Evolutionary conservation across 2,329 filamentous ascomycete species (phyloP), one percentile per base, ranked within the genome.

Genomic region (Phialophora tarda): DNA sequence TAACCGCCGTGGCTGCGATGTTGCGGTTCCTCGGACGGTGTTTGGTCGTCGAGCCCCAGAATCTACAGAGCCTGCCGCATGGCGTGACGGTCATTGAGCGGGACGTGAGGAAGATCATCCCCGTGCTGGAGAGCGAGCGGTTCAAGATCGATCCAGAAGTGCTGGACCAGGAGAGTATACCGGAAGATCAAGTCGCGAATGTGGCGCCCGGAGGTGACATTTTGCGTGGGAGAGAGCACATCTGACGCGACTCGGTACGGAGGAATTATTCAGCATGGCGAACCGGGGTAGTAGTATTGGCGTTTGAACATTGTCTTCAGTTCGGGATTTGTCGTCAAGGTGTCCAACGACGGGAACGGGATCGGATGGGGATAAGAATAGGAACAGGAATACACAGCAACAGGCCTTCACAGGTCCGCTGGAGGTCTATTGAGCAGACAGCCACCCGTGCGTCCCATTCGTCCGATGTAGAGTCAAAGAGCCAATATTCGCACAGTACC

Each of bases 71-170:
- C 34, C 34, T 70, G 30, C 59, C 57, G 5, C 17, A 11, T 17
- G 65, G 63, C 21, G 64, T 70, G 23, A 68, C 66, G 23, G 67
- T 71, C 7, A 62, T 71, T 21, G 69, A 71, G 48, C 63, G 69
- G 54, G 69, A 71, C 48, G 65, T 70, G 30, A 65, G 64, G 44
- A 59, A 53, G n/a, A 63, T 71, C 30, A 47, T 66, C 5, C 60
- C 56, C 3, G 63, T 67, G 8, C 41, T 71, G 54, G 63, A 64
- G 8, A 66, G 64, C 50, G 55, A 60, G 0, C 63, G 59, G 44
- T 71, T 71, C 55, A 66, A 34, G 14, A 47, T 17, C 30, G 21
- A 68, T 28, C 69, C 69, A 14, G 63, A 66, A 41, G 26, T 70
- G 7, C 26, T 70, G 30, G 65, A 66, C 48, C 6, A 38, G 26